Percentiles rank a stretch among this genome's conserved stretches.
Evolutionary conservation across 1,139 yeast species (phyloP).

Genomic region (Pichia sp.): DNA sequence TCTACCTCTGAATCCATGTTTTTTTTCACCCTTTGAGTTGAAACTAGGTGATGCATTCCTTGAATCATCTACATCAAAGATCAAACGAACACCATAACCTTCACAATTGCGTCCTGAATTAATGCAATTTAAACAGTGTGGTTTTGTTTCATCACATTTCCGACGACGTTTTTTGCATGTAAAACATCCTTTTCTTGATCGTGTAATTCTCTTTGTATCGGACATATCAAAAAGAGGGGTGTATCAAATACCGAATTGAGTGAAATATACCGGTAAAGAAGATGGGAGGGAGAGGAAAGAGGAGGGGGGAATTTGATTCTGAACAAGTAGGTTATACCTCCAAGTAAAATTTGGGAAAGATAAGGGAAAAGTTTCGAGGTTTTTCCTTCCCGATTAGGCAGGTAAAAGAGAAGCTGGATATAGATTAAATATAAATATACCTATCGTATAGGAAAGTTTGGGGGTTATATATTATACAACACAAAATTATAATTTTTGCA

Average conservation of each 20-base stretch:
- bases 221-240: no score
- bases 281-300: background rate
- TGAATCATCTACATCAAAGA: conserved; percentile 44
- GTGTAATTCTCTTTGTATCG: conserved; percentile 33
- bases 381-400: no score
- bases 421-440: background rate
- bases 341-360: no score
- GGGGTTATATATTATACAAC: no score
- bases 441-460: background rate
- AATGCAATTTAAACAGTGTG: conserved; percentile 46
- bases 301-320: background rate
- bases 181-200: conserved; percentile 47
- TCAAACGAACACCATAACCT: conserved; percentile 42
- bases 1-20: conserved; percentile 35
- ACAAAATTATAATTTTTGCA: conserved; percentile 79
- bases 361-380: no score
- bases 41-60: conserved; percentile 20
- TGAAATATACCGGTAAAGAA: no score
- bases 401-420: no score
- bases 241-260: no score
- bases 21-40: conserved; percentile 29
- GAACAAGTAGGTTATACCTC: no score
- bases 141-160: conserved; percentile 55
- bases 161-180: conserved; percentile 42
- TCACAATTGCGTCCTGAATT: conserved; percentile 42